Percentiles rank a stretch among this genome's conserved stretches.
Evolutionary conservation across 257 asterid species (phyloP).

Genomic region (Nicotiana undulata): DNA sequence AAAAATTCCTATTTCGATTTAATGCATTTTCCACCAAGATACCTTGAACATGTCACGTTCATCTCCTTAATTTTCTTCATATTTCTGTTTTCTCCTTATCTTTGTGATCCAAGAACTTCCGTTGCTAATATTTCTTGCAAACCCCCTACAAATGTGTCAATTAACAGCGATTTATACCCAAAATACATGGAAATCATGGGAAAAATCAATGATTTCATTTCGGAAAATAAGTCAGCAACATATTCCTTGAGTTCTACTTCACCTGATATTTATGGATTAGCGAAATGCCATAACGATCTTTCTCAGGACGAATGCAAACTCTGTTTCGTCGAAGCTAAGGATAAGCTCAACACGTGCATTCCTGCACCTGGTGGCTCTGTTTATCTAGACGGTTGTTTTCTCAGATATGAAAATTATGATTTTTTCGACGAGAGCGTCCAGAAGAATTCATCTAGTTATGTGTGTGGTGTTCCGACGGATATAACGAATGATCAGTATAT

Average conservation of each 20-base stretch:
- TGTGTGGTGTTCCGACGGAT: slow-evolving; percentile 12
- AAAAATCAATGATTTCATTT: neutral
- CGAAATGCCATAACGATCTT: slow-evolving; percentile 23
- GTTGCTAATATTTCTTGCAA: neutral
- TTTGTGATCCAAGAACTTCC: neutral
- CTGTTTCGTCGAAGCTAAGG: slow-evolving; percentile 10
- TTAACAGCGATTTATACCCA: neutral
- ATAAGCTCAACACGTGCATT: slow-evolving; percentile 8
- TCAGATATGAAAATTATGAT: slow-evolving; percentile 5
- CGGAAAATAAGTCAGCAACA: neutral
- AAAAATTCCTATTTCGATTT: neutral
- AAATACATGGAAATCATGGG: neutral
- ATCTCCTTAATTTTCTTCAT: neutral
- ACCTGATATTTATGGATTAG: slow-evolving; percentile 6
- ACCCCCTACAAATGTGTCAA: neutral
- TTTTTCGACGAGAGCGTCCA: slow-evolving; percentile 10
- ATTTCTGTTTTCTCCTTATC: neutral
- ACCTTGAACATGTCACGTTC: slow-evolving; percentile 4
- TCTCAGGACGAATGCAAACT: slow-evolving; percentile 11
- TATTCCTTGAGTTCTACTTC: neutral
- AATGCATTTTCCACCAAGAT: neutral
- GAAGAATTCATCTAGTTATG: neutral
- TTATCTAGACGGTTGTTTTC: slow-evolving; percentile 21
- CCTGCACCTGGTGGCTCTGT: slow-evolving; percentile 15
- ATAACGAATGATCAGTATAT: slow-evolving; percentile 8